Evolutionary conservation across 78 protist species (phyloP), one percentile per base, ranked within the genome.

Genomic region (Dictyostelium discoideum): DNA sequence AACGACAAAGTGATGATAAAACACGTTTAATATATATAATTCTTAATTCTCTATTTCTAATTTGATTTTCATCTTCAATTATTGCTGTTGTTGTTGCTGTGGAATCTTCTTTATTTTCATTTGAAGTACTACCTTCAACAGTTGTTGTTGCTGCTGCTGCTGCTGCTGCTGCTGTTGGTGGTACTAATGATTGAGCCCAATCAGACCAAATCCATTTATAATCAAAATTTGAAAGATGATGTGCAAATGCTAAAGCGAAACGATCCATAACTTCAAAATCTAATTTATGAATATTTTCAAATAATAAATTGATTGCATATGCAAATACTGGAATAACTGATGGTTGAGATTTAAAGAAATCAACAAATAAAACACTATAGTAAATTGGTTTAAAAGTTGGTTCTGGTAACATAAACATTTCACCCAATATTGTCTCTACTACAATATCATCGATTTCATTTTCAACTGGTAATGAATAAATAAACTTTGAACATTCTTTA

Each of bases 171-270:
- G 82, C 65, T 39, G 13, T 20, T 32, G 39, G 77, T 42, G 40
- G 80, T 3, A 32, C n/a, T 29, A 29, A 42, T 22, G 50, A 18
- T 26, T 44, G 63, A 10, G 60, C 82, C 95, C 95, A 90, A 72
- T 90, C 95, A 1, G 48, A 11, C 95, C 95, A 90, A 29, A 90
- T 85, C 95, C 95, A 90, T 50, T 90, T 90, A 65, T 44, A 90
- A 46, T 90, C 95, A 54, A 78, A 90, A 80, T 90, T 90, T 20
- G 73, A 42, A 9, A 90, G 63, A 90, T 90, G 95, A 60, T 90
- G 95, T 1, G 95, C 95, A 82, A 90, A 90, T 54, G 86, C 63
- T 11, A 67, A n/a, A 5, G 95, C 78, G 11, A 90, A 82, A 22
- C 88, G 48, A 46, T 72, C 82, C 20, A 90, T 85, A 37, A 73